Conservation (phyloP, 1,284 basidiomycete species). For the Trametes versicolor region DNA sequence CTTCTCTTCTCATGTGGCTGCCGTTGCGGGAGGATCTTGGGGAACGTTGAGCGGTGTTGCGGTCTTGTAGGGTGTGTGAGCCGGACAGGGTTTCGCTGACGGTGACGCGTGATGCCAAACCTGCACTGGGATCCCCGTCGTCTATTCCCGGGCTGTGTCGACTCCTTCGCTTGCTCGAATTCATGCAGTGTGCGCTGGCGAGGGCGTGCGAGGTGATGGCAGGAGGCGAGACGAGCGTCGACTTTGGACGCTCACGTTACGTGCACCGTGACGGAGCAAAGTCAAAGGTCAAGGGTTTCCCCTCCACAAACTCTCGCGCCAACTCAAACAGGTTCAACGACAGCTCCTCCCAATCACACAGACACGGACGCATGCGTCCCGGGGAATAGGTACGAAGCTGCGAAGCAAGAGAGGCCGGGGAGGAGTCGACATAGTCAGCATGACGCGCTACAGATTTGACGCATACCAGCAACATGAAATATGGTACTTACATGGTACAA, state of each 20-base stretch:
- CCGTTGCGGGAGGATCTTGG: slow-evolving; percentile 52
- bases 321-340: slow-evolving; percentile 25
- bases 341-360: slow-evolving; percentile 21
- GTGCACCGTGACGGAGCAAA: slow-evolving; percentile 41
- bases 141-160: slow-evolving; percentile 50
- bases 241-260: slow-evolving; percentile 43
- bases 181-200: slow-evolving; percentile 22
- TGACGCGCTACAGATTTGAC: slow-evolving; percentile 13
- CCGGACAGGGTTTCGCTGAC: slow-evolving; percentile 55
- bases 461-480: slow-evolving; percentile 10
- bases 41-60: slow-evolving; percentile 44
- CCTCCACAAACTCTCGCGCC: slow-evolving; percentile 25
- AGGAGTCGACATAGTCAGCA: slow-evolving; percentile 19
- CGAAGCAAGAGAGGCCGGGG: slow-evolving; percentile 1
- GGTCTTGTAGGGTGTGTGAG: slow-evolving; percentile 58
- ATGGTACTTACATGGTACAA: slow-evolving; percentile 23
- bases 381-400: slow-evolving; percentile 7
- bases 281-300: slow-evolving; percentile 41
- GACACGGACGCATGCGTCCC: slow-evolving; percentile 12
- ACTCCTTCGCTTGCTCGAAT: slow-evolving; percentile 31
- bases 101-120: slow-evolving; percentile 54
- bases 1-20: slow-evolving; percentile 59
- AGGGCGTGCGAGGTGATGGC: slow-evolving; percentile 36
- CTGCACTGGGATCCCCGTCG: slow-evolving; percentile 52
- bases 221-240: slow-evolving; percentile 37